Evolutionary conservation across 2,329 filamentous ascomycete species (phyloP).

Genomic region (Helotiales sp.): DNA sequence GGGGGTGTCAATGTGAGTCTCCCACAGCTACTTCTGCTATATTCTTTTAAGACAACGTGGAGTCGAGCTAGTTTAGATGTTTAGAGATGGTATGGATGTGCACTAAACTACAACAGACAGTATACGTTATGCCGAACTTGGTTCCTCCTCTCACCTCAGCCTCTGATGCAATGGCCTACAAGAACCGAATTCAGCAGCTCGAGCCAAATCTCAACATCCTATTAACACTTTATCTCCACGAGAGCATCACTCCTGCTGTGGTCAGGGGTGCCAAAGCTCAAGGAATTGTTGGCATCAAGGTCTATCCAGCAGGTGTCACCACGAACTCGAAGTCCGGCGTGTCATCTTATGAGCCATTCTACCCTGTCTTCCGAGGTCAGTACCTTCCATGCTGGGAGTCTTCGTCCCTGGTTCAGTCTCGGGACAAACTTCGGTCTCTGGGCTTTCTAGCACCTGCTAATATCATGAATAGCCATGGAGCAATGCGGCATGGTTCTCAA

Average conservation of each 20-base stretch:
- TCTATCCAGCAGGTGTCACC: constrained; percentile 61
- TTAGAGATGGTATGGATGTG: not conserved
- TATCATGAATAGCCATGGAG: constrained; percentile 70
- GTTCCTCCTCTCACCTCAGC: constrained; percentile 67
- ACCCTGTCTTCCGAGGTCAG: constrained; percentile 70
- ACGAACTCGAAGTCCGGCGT: constrained; percentile 74
- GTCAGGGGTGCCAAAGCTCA: constrained; percentile 38
- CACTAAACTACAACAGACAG: constrained; percentile 3
- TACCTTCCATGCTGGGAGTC: not conserved
- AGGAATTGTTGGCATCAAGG: constrained; percentile 40
- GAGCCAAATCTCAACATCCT: constrained; percentile 69
- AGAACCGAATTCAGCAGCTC: constrained; percentile 61
- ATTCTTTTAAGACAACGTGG: too few species aligned
- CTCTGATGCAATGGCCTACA: constrained; percentile 68
- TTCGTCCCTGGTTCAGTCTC: not conserved
- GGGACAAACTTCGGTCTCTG: not conserved
- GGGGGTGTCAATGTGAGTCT: constrained; percentile 62
- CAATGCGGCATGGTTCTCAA: constrained; percentile 82
- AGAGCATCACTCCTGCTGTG: constrained; percentile 37
- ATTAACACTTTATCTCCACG: constrained; percentile 66
- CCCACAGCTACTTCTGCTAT: too few species aligned
- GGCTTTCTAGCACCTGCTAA: not conserved
- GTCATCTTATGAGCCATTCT: constrained; percentile 71
- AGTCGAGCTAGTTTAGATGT: too few species aligned
- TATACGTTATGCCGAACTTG: constrained; percentile 64